Evolutionary conservation across 768 basidiomycete species (phyloP), one percentile per base, ranked within the genome.

Genomic region (Lentinula lateritia): DNA sequence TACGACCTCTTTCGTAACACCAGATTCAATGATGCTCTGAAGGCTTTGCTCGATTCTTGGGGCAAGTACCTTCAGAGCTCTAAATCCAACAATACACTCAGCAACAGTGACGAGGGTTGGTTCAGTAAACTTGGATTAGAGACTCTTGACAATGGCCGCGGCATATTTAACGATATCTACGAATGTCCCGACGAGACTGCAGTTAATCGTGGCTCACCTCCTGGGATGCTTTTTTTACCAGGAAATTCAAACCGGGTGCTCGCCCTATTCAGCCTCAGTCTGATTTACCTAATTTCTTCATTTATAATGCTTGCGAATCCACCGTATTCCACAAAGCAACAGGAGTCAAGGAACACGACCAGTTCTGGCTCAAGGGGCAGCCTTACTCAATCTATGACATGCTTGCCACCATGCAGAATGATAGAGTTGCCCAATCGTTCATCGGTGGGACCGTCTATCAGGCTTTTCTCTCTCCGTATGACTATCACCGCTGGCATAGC

Each of bases 401-500:
- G 69, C 76, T 84, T 16, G 48, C 69, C 34, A 28, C 35, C 42
- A 38, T 34, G 2, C 23, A 23, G 23, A 62, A 74, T 34, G 74
- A 80, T 52, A 63, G 68, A 1, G 61, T 68, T 41, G 70, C 76
- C 0, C 60, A 72, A 3, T 68, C 73, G 32, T 80, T 82, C 61
- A 72, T 75, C 8, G 80, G 77, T 13, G 82, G 76, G 20, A 75
- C 72, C 2, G 66, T 76, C 32, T 73, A 76, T 65, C 82, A 83
- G 64, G 81, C 76, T 0, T 81, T 81, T 66, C 75, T 84, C 59
- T 72, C 71, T 50, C 74, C 80, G 6, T 63, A 76, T 18, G 74
- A 74, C 41, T 83, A 83, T 63, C 83, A 83, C 62, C 77, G 81
- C 58, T 83, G 81, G 81, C 80, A 81, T 66, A 69, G 73, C 42